Evolutionary conservation across 2,329 filamentous ascomycete species (phyloP), one percentile per base, ranked within the genome.

Genomic region (Ustulina deusta): DNA sequence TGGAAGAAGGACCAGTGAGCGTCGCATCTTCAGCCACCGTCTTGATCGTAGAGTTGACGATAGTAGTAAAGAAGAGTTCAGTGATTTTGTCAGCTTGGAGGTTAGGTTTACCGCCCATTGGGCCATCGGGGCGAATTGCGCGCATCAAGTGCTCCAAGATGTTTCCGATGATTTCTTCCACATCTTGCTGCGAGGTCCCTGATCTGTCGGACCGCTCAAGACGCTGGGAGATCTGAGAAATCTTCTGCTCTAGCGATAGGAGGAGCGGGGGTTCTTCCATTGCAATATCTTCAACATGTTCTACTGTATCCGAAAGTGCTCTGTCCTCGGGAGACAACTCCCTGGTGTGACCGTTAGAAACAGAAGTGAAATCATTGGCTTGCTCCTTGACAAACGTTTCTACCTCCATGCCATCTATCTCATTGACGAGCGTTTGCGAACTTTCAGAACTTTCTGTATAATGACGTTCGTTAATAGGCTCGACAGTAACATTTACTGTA

Each of bases 161-260:
- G 74, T 95, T 96, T 66, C 93, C 93, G 82, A 97, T 94, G 52
- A 97, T 95, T 79, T 99, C 96, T 13, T 94, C 94, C 4, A 97
- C 95, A 80, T 99, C 96, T 80, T 99, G 94, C 76, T 99, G 96
- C 38, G 93, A 84, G 0, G 85, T 87, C 2, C 85, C 85, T 10
- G 83, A 83, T 36, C 74, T 82, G 70, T 82, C 75, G 81, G 82
- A 74, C 80, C 82, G 73, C 83, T 84, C 29, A 83, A 81, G 5
- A 80, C 84, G 63, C 75, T 81, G 52, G 78, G 79, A 74, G 0
- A 79, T 73, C 17, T 74, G 68, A 9, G 72, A 66, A 10, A 86
- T 82, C 61, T 82, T 82, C 56, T 84, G 77, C 25, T 86, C 83
- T 13, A 87, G 73, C 3, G 81, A 81, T 49, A 79, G 75, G 11